Percentiles rank a stretch among this genome's conserved stretches.
phyloP scores from a whole-genome alignment of 129 eudicot species.

The Helianthus tuberosus region DNA sequence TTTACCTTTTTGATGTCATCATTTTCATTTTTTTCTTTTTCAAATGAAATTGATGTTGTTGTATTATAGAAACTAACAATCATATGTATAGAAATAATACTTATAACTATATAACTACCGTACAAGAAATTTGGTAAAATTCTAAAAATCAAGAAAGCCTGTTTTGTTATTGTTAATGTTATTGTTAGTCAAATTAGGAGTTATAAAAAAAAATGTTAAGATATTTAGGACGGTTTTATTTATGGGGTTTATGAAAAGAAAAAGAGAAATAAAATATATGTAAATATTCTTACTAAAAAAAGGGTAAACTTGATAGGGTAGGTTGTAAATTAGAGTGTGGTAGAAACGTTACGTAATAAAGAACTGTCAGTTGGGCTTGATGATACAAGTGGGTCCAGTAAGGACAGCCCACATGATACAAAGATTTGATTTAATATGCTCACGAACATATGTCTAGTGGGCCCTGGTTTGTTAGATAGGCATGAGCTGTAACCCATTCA shows the following conservation, averaged over 20 bases:
- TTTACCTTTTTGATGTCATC: not conserved
- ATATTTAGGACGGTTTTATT: too few species aligned
- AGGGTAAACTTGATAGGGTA: not conserved
- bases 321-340: not conserved
- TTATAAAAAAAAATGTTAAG: not conserved
- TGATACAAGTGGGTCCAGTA: not conserved
- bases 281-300: not conserved
- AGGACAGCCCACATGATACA: constrained; percentile 1
- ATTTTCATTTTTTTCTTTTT: not conserved
- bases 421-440: not conserved
- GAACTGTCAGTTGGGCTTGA: not conserved
- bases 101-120: not conserved
- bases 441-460: not conserved
- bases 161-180: not conserved
- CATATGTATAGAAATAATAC: too few species aligned
- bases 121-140: not conserved
- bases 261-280: not conserved
- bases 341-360: not conserved
- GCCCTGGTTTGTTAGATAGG: not conserved
- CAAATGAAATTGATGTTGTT: too few species aligned
- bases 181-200: not conserved
- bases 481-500: not conserved
- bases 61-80: too few species aligned
- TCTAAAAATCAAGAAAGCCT: too few species aligned
- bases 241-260: not conserved